A percentile compares a stretch with the other conserved stretches of the same genome.
Conservation (phyloP, 495 filamentous ascomycete genomes). For the Aspergillus funiculosus region DNA sequence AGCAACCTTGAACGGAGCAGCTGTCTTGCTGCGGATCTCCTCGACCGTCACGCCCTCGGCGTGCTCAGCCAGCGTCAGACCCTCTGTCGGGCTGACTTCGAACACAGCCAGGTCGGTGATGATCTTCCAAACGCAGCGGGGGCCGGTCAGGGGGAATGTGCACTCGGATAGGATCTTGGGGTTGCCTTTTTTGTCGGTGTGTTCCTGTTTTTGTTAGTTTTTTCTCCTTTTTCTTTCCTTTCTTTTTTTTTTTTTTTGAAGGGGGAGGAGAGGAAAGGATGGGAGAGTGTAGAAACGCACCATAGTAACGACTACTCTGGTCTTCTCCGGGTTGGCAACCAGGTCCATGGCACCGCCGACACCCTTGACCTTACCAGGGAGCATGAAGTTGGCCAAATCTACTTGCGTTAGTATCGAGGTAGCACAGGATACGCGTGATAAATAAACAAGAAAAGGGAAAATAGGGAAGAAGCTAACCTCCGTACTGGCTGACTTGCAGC, state of each 20-base stretch:
- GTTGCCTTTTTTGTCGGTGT: constrained; percentile 82
- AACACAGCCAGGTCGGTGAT: constrained; percentile 89
- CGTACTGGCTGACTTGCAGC: constrained; percentile 76
- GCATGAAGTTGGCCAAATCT: constrained; percentile 54
- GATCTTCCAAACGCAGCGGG: constrained; percentile 74
- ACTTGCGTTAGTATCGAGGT: neutral
- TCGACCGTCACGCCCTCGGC: constrained; percentile 78
- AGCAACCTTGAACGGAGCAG: constrained; percentile 73
- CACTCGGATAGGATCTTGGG: constrained; percentile 79
- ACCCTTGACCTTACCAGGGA: constrained; percentile 90
- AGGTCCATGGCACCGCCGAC: constrained; percentile 91
- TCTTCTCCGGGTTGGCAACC: constrained; percentile 73
- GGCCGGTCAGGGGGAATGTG: constrained; percentile 80
- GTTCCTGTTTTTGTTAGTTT: constrained; percentile 43
- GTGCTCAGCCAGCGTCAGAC: constrained; percentile 73
- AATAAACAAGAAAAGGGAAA: neutral
- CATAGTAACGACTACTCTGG: constrained; percentile 89
- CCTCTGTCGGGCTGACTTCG: constrained; percentile 71
- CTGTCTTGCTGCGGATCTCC: constrained; percentile 80
- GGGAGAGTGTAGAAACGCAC: constrained; percentile 2
- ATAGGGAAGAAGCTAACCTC: constrained; percentile 47
- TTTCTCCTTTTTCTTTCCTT: too few species aligned
- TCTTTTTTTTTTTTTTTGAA: too few species aligned
- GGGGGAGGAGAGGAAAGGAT: too few species aligned
- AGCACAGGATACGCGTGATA: neutral